Conservation (phyloP, 2,329 filamentous ascomycete species). For the Clonostachys rhizophaga region DNA sequence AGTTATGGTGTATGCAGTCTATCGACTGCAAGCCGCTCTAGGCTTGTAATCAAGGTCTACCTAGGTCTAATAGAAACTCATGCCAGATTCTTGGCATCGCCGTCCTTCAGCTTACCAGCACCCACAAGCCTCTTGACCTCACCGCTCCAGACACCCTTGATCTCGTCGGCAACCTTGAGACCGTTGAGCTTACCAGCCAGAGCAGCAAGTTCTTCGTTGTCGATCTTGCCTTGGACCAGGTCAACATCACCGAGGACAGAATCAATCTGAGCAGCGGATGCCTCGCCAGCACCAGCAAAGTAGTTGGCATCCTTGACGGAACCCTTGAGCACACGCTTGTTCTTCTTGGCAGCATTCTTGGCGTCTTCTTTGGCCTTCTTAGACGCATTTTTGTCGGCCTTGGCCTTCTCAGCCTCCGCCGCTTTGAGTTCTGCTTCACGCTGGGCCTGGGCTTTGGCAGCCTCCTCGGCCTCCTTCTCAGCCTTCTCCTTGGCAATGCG, state of each 20-base stretch:
- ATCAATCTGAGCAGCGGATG: slow-evolving; percentile 75
- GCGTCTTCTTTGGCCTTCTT: slow-evolving; percentile 99
- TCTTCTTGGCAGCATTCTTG: slow-evolving; percentile 99
- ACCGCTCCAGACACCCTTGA: slow-evolving; percentile 77
- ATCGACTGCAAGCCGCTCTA: no score
- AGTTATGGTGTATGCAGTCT: no score
- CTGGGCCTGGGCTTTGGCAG: slow-evolving; percentile 72
- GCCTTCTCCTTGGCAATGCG: slow-evolving; percentile 85
- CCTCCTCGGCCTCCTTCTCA: slow-evolving; percentile 81
- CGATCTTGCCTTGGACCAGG: slow-evolving; percentile 79
- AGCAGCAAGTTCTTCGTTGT: slow-evolving; percentile 82
- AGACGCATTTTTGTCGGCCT: slow-evolving; percentile 72
- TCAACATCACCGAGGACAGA: slow-evolving; percentile 82
- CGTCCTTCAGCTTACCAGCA: slow-evolving; percentile 82
- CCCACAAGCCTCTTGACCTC: slow-evolving; percentile 75
- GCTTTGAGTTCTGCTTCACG: slow-evolving; percentile 80
- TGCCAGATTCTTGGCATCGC: slow-evolving; percentile 70
- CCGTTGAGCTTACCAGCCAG: slow-evolving; percentile 77
- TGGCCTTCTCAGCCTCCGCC: slow-evolving; percentile 80
- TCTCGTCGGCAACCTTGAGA: slow-evolving; percentile 74
- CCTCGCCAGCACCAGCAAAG: slow-evolving; percentile 70
- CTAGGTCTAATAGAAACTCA: slow-evolving; percentile 21
- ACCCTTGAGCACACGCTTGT: slow-evolving; percentile 93
- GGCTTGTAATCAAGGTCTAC: no score
- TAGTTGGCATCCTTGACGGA: slow-evolving; percentile 98